phyloP scores from a whole-genome alignment of 805 yeast species.

The Candida maltosa region DNA sequence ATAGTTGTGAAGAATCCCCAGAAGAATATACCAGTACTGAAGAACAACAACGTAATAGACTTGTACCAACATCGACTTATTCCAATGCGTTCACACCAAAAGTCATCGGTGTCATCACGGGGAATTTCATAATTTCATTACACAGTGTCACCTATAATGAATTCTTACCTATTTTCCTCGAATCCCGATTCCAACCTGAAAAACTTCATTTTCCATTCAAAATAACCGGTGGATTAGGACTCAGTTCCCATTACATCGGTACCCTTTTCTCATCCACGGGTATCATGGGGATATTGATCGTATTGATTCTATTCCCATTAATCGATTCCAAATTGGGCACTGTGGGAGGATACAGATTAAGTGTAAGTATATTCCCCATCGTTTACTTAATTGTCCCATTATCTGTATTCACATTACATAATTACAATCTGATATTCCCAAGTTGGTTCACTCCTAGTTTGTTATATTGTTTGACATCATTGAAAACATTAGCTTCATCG shows the following conservation, averaged over 20 bases:
- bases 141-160: constrained; percentile 50
- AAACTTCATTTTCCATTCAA: constrained; percentile 44
- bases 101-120: constrained; percentile 26
- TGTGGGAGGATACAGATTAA: constrained; percentile 38
- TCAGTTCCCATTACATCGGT: constrained; percentile 46
- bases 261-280: constrained; percentile 50
- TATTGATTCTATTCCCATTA: constrained; percentile 49
- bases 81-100: constrained; percentile 25
- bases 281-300: constrained; percentile 47
- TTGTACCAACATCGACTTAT: constrained; percentile 15
- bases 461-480: constrained; percentile 25
- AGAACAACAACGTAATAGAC: no score
- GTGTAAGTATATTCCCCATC: constrained; percentile 41
- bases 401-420: constrained; percentile 39
- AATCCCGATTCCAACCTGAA: constrained; percentile 24
- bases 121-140: constrained; percentile 43
- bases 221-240: constrained; percentile 53
- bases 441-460: constrained; percentile 14
- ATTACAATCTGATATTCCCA: constrained; percentile 25
- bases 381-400: constrained; percentile 47
- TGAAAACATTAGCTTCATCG: constrained; percentile 37
- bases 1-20: constrained; percentile 9
- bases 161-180: constrained; percentile 54
- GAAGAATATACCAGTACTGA: no score
- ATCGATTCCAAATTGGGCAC: constrained; percentile 48